Evolutionary conservation across 2,329 filamentous ascomycete genomes (phyloP).

Genomic region (Trichoderma oligosporum): DNA sequence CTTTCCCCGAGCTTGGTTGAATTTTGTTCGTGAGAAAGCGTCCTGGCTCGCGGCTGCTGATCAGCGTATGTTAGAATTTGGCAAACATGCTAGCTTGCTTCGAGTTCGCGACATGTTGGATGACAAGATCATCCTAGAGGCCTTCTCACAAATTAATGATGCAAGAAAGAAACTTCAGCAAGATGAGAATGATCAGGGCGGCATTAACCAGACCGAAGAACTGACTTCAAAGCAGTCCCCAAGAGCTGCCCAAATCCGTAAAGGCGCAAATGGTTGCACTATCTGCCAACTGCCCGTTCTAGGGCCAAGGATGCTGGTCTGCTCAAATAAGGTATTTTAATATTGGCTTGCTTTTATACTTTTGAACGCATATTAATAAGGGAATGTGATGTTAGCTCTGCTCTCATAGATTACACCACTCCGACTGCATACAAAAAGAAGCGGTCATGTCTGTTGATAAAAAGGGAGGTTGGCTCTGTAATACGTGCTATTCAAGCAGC

Average conservation of each 20-base stretch:
- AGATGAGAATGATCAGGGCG: conserved; percentile 18
- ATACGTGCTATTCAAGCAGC: conserved; percentile 25
- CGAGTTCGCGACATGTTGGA: conserved; percentile 47
- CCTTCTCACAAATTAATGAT: conserved; percentile 42
- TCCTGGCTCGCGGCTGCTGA: conserved; percentile 49
- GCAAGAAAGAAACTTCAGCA: conserved; percentile 33
- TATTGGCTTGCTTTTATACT: background rate
- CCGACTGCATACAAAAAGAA: conserved; percentile 40
- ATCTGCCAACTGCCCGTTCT: conserved; percentile 48
- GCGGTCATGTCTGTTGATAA: conserved; percentile 36
- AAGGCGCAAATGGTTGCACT: conserved; percentile 44
- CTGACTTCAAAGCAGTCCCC: conserved; percentile 29
- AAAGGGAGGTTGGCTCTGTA: conserved; percentile 42
- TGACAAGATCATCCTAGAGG: conserved; percentile 42
- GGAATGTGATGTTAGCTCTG: conserved; percentile 39
- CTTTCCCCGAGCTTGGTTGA: conserved; percentile 49
- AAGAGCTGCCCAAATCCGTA: conserved; percentile 37
- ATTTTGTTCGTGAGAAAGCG: conserved; percentile 49
- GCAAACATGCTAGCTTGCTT: conserved; percentile 51
- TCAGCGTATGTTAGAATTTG: conserved; percentile 51
- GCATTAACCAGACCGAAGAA: conserved; percentile 19
- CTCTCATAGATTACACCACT: conserved; percentile 45
- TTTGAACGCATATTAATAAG: background rate
- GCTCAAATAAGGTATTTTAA: conserved; percentile 45
- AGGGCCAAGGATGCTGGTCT: conserved; percentile 47